phyloP scores from a whole-genome alignment of 2,329 filamentous ascomycete genomes.

The Aspergillus japonicus region DNA sequence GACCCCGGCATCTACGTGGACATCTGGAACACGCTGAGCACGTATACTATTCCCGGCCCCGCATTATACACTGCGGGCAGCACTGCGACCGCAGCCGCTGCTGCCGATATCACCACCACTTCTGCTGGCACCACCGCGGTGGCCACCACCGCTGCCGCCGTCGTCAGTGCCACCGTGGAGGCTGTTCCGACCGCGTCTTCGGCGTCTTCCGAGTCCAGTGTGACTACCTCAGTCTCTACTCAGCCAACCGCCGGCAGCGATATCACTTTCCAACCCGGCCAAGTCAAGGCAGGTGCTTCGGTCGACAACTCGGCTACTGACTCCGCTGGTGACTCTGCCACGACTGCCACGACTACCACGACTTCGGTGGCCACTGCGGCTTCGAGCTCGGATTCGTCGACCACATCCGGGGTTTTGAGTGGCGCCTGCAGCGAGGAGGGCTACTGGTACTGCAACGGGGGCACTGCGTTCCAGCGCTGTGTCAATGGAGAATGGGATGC shows the following conservation, averaged over 20 bases:
- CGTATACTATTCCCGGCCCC: conserved; percentile 53
- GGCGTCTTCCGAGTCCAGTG: background rate
- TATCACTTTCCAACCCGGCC: background rate
- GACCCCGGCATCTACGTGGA: conserved; percentile 58
- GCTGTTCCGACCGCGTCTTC: background rate
- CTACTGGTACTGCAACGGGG: conserved; percentile 26
- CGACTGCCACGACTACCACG: background rate
- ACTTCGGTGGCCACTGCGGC: background rate
- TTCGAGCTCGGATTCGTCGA: background rate
- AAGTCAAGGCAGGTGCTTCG: background rate
- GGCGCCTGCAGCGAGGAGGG: conserved; percentile 17
- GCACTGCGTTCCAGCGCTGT: conserved; percentile 19
- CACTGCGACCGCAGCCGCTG: background rate
- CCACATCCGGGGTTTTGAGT: conserved; percentile 4
- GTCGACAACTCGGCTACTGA: background rate
- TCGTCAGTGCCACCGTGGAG: background rate
- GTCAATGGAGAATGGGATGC: conserved; percentile 19
- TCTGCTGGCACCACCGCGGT: background rate
- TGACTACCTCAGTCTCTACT: background rate
- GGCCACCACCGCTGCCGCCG: background rate
- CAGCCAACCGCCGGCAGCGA: background rate
- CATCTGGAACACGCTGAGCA: conserved; percentile 50
- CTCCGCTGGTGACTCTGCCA: background rate
- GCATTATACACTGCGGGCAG: conserved; percentile 18
- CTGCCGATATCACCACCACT: background rate